Evolutionary conservation across 345 rosid genomes (phyloP), one percentile per base, ranked within the genome.

Genomic region (Odontarrhena argentea): DNA sequence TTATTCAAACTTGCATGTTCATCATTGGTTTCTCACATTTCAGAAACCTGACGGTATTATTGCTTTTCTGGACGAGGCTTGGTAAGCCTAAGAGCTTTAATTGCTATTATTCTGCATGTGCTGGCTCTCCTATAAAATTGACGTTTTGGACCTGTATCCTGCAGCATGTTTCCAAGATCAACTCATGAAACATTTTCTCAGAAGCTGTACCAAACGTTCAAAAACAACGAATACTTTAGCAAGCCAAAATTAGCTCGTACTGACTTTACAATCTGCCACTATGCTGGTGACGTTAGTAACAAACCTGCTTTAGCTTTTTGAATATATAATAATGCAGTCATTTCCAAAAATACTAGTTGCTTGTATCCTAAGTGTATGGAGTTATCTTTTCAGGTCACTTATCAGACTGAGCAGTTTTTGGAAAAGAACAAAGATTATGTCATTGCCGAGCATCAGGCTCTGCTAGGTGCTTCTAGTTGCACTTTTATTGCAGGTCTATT

Each of bases 1-100:
- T 7, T 35, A 53, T 25, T 55, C 47, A 55, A 68, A 55, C 22
- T 56, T n/a, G 48, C 41, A 28, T 40, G 44, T 40, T 54, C 59
- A 46, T 46, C 30, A 67, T 54, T 60, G 48, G 54, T 54, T 72
- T 66, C 49, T 30, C 51, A 65, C 11, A 12, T 62, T 63, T 62
- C 96, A 93, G 98, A 93, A 90, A 80, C 97, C 91, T 24, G 97
- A 96, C 81, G 97, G 98, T 68, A 90, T 93, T 70, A 88, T 93
- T 63, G 86, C 98, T 74, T 96, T 93, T 71, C 83, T 93, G 65
- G 96, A 93, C 73, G 96, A 93, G 82, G 98, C 98, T 69, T 93
- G 98, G 98, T 93, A 78, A 86, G 88, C 36, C n/a, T 38, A 37
- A 43, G 38, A 65, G 41, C 48, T 69, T 75, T 43, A 60, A 15